phyloP scores from a whole-genome alignment of 805 yeast species.

The Schizosaccharomyces cryophilus region DNA sequence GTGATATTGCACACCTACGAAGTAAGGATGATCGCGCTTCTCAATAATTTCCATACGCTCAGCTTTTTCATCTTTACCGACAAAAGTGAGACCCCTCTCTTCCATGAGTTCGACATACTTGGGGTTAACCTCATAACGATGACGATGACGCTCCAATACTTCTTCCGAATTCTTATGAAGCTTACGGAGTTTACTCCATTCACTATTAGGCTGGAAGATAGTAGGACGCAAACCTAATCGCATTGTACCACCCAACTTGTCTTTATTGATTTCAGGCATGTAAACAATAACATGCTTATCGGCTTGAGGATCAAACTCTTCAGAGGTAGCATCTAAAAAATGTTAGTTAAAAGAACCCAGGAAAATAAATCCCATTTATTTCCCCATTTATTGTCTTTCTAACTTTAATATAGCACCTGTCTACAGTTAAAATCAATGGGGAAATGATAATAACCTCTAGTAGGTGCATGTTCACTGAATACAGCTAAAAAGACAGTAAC shows the following conservation, averaged over 20 bases:
- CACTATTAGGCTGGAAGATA: slow-evolving; percentile 41
- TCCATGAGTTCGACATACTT: slow-evolving; percentile 47
- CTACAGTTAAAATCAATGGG: slow-evolving; percentile 1
- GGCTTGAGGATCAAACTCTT: slow-evolving; percentile 21
- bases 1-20: slow-evolving; percentile 89
- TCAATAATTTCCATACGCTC: slow-evolving; percentile 89
- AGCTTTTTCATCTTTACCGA: slow-evolving; percentile 78
- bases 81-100: slow-evolving; percentile 55
- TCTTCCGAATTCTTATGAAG: slow-evolving; percentile 40
- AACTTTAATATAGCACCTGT: background rate
- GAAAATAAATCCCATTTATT: background rate
- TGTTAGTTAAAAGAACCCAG: background rate
- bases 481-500: background rate
- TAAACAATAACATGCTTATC: slow-evolving; percentile 59
- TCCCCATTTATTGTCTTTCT: background rate
- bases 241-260: slow-evolving; percentile 96
- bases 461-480: background rate
- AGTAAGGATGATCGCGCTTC: slow-evolving; percentile 66
- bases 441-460: background rate
- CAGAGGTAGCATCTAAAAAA: slow-evolving; percentile 8
- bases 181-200: slow-evolving; percentile 44
- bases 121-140: slow-evolving; percentile 93
- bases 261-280: slow-evolving; percentile 96
- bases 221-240: slow-evolving; percentile 88
- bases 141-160: slow-evolving; percentile 89